Base-by-base conservation (phyloP, 2,329 filamentous ascomycete genomes). In the Penicillium polonicum region DNA sequence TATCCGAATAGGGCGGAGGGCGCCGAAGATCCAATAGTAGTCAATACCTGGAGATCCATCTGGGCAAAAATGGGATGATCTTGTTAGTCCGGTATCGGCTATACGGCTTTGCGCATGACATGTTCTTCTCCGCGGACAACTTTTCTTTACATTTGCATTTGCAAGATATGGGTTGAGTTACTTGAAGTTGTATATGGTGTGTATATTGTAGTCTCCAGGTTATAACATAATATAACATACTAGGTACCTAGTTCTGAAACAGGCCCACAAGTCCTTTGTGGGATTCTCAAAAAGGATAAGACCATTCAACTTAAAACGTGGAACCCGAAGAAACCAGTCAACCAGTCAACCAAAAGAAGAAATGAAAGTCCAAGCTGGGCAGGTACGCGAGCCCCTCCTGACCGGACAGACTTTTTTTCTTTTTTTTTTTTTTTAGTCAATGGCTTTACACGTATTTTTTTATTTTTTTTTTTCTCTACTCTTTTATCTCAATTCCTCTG, bases 391-490 rank as follows among this genome's bases (percentile, higher is more conserved):
- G 60, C 57, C 65, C 63, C 64, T 56, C 53, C 44, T 55, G 43
- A 52, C 55, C 60, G 58, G 52, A 13, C 39, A 62, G 64, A 65
- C 63, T 64, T 65, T 63, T 65, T 64, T 65, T 61, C 58, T 65
- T 70, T 7, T 27, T 27, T 63, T 65, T 64, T 65, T 61, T 60
- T 66, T 70, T 76, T 76, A 75, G 70, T 70, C 70, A 76, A 76
- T 74, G 64, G 66, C 67, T 74, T 76, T 74, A 76, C 72, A 73
- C 72, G 72, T 68, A 66, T 63, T 68, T 71, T 71, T 60, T 56
- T 64, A 70, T 59, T 57, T 60, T 60, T 64, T 63, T 68, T 71
- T 71, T 60, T 57, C 60, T 60, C 64, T 55, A 57, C 50, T 62
- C 63, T 61, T 65, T 65, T 70, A 70, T 70, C 68, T 68, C 62